A percentile compares a stretch with the other conserved stretches of the same genome.
phyloP scores from a whole-genome alignment of 768 basidiomycete species.

The Tulasnella sp. region DNA sequence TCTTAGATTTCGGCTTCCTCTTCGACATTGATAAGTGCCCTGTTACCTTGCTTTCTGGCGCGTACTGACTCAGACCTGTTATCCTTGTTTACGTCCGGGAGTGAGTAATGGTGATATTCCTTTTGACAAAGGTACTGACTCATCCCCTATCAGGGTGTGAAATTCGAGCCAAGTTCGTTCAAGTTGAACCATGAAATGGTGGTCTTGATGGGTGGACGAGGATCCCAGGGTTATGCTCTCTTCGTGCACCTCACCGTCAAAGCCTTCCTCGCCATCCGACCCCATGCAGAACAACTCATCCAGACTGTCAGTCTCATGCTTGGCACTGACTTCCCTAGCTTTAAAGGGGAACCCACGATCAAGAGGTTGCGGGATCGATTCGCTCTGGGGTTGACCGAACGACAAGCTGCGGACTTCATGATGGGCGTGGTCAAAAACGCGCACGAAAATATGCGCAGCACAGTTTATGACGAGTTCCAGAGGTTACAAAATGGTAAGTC shows the following conservation, averaged over 20 bases:
- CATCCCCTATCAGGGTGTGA: constrained; percentile 60
- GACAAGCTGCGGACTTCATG: constrained; percentile 92
- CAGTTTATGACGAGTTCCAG: constrained; percentile 93
- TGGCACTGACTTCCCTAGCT: constrained; percentile 85
- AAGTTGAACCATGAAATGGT: constrained; percentile 99
- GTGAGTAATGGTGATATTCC: constrained; percentile 31
- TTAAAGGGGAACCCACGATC: constrained; percentile 93
- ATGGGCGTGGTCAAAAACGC: constrained; percentile 79
- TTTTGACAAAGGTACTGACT: neutral
- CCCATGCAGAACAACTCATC: constrained; percentile 81
- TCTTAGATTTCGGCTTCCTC: constrained; percentile 83
- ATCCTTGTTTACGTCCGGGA: constrained; percentile 45
- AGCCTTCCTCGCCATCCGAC: constrained; percentile 93
- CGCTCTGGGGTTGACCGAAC: constrained; percentile 65
- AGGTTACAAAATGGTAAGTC: constrained; percentile 18
- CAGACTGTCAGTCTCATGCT: constrained; percentile 88
- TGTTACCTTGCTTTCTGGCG: constrained; percentile 1
- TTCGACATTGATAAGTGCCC: constrained; percentile 99
- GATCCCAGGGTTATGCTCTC: constrained; percentile 86
- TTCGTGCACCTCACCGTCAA: constrained; percentile 92
- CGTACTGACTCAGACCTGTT: neutral
- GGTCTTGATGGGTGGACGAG: constrained; percentile 86
- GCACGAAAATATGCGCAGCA: constrained; percentile 87
- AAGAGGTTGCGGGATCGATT: constrained; percentile 78
- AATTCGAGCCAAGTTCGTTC: constrained; percentile 97